Evolutionary conservation across 495 filamentous ascomycete species (phyloP).

Genomic region (Neurospora discreta): DNA sequence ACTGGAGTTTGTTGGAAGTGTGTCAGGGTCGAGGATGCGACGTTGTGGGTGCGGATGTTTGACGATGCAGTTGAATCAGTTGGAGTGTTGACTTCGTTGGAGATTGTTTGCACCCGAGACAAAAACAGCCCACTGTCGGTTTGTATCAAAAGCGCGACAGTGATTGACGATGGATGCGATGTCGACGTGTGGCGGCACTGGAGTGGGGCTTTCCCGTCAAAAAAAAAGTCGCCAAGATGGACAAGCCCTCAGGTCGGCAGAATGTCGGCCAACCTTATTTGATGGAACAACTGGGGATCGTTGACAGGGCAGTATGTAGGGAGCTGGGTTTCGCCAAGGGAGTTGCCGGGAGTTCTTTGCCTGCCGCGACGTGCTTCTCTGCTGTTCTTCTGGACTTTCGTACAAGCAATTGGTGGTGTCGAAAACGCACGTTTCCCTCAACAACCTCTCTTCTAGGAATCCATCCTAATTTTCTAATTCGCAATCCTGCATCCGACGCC

Average conservation of each 20-base stretch:
- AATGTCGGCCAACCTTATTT: not conserved
- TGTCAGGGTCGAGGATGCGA: not conserved
- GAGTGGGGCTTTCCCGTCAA: not conserved
- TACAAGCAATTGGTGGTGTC: not conserved
- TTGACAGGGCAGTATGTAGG: not conserved
- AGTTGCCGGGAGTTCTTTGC: not conserved
- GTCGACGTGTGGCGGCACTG: not conserved
- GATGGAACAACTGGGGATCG: not conserved
- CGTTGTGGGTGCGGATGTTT: constrained; percentile 2
- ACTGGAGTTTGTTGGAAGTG: constrained; percentile 19
- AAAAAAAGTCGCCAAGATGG: not conserved
- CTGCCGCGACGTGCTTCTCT: not conserved
- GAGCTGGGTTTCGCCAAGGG: not conserved
- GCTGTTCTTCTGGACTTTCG: not conserved
- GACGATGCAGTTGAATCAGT: not conserved
- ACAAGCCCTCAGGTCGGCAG: not conserved
- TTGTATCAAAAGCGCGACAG: not conserved
- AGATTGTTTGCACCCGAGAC: not conserved
- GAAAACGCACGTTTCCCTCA: not conserved
- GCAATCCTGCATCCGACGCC: not conserved
- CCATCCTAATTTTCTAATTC: not conserved
- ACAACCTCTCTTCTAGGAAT: not conserved
- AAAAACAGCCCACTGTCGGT: not conserved
- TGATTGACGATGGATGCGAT: constrained; percentile 1
- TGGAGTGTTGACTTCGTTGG: not conserved